Evolutionary conservation across 257 asterid species (phyloP).

Genomic region (Agastache rugosa): DNA sequence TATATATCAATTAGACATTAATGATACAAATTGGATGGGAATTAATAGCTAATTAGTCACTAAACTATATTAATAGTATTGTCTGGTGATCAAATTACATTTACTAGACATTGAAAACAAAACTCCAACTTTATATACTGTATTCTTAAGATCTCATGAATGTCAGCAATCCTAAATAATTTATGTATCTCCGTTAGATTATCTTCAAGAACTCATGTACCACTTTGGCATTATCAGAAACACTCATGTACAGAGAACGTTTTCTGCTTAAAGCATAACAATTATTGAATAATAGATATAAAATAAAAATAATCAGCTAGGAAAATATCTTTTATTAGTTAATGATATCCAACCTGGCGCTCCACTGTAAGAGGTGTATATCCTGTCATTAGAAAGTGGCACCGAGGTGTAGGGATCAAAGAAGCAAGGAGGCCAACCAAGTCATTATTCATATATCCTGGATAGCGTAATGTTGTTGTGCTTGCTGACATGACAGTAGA

Average conservation of each 20-base stretch:
- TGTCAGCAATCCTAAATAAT: not conserved
- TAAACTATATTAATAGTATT: not conserved
- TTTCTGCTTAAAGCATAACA: not conserved
- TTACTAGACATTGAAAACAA: not conserved
- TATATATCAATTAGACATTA: not conserved
- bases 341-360: constrained; percentile 76
- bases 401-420: constrained; percentile 97
- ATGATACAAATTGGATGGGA: not conserved
- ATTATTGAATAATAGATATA: not conserved
- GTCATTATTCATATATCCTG: constrained; percentile 99
- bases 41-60: not conserved
- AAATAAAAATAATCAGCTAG: not conserved
- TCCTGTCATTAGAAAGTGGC: constrained; percentile 98
- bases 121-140: not conserved
- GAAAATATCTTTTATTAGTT: not conserved
- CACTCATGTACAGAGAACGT: not conserved
- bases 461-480: constrained; percentile 95
- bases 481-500: constrained; percentile 99
- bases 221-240: constrained; percentile 5
- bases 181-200: not conserved
- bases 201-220: not conserved
- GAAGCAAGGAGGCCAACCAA: constrained; percentile 99
- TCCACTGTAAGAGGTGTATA: constrained; percentile 99
- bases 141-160: constrained; percentile 11
- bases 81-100: not conserved